Evolutionary conservation across 164 flowering plant species (phyloP), one percentile per base, ranked within the genome.

Genomic region (Hamamelis virginiana): DNA sequence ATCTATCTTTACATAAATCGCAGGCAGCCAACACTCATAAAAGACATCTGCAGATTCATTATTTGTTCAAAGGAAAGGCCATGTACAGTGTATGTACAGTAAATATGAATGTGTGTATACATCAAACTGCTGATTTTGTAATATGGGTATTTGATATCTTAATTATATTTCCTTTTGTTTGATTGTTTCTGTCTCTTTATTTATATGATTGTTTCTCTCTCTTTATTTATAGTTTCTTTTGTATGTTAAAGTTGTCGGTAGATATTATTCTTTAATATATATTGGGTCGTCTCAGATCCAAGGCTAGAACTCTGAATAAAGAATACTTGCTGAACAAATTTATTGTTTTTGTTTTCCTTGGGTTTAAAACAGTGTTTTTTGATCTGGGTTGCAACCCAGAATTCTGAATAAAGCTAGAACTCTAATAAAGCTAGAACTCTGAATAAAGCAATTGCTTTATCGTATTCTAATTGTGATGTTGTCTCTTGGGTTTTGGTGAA

Each of bases 261-360:
- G 65, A 69, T 69, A 27, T 28, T 26, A 43, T 64, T 56, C 43
- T 62, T 70, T 65, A 75, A 51, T 65, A 11, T 51, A 56, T 65
- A 51, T 65, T 69, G 53, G 44, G 18, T 3, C 47, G 50, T 68
- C 38, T 64, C 53, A 44, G 67, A 69, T 69, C 73, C 60, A n/a
- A n/a, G n/a, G n/a, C n/a, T n/a, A n/a, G n/a, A 12, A 26, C 60
- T 57, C 33, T 57, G 1, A 18, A 9, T 25, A 16, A 14, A 23
- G 60, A n/a, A 22, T 53, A 22, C 58, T 15, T 3, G 25, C 25
- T 15, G 6, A 6, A 19, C 21, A 10, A 8, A n/a, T 53, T 53
- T 9, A 19, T 53, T 21, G 58, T n/a, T n/a, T n/a, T n/a, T n/a
- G n/a, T n/a, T n/a, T n/a, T n/a, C n/a, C n/a, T n/a, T n/a, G 26